Evolutionary conservation across 768 basidiomycete species (phyloP).

Genomic region (Pisolithus albus): DNA sequence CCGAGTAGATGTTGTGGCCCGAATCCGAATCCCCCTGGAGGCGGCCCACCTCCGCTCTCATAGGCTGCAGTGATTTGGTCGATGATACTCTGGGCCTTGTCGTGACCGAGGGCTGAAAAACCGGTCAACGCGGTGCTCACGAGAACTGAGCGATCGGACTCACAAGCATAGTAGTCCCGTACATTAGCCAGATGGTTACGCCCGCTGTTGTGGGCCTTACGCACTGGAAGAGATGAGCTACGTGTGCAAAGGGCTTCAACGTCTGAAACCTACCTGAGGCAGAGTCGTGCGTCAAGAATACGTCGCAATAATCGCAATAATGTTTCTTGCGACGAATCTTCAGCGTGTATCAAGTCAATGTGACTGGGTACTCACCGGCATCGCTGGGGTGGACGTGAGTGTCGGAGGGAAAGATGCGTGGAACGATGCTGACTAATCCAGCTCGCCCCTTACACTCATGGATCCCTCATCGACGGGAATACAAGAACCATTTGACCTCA

Average conservation of each 20-base stretch:
- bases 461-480: conserved; percentile 68
- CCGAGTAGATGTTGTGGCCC: conserved; percentile 72
- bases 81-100: conserved; percentile 97
- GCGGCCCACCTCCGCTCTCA: conserved; percentile 79
- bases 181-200: conserved; percentile 96
- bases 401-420: conserved; percentile 17
- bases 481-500: conserved; percentile 96
- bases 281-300: conserved; percentile 91
- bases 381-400: conserved; percentile 18
- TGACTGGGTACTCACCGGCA: conserved; percentile 52
- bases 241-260: neutral
- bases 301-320: conserved; percentile 92
- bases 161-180: conserved; percentile 94
- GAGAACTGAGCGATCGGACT: conserved; percentile 15
- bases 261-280: conserved; percentile 59
- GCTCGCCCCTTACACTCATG: conserved; percentile 36
- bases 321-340: conserved; percentile 56
- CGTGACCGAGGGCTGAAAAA: conserved; percentile 71
- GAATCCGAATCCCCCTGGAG: conserved; percentile 83
- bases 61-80: conserved; percentile 96
- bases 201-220: conserved; percentile 97
- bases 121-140: conserved; percentile 4
- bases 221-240: conserved; percentile 44
- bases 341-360: conserved; percentile 1
- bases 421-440: conserved; percentile 26